These are phyloP conservation scores for Leucaena leucocephala DNA, from an alignment of 306 rosid species.

Conservation along the genomic window DNA sequence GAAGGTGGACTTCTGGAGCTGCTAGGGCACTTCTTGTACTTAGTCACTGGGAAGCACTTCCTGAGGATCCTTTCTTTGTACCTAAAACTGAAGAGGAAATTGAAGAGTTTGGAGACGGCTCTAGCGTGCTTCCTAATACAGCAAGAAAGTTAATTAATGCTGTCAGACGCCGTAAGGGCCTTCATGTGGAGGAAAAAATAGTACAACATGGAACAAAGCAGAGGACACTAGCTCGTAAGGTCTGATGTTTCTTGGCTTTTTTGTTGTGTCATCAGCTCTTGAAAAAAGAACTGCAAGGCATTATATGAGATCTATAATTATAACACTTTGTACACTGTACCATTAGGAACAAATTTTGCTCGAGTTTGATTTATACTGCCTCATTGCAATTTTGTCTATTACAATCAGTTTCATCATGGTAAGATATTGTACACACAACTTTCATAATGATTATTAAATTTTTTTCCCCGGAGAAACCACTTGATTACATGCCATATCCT, in stretches of 20 bases:
- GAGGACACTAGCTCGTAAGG: conserved; percentile 92
- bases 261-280: conserved; percentile 20
- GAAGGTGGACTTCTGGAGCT: conserved; percentile 84
- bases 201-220: conserved; percentile 93
- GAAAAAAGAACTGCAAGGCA: conserved; percentile 22
- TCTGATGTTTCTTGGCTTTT: conserved; percentile 39
- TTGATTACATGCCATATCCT: background rate
- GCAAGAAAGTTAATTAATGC: conserved; percentile 84
- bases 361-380: conserved; percentile 12
- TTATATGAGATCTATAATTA: conserved; percentile 17
- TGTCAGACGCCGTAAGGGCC: conserved; percentile 85
- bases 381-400: conserved; percentile 31
- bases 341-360: conserved; percentile 29
- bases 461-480: background rate
- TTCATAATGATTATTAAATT: background rate
- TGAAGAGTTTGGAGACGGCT: conserved; percentile 95
- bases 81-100: conserved; percentile 90
- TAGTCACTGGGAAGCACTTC: conserved; percentile 92
- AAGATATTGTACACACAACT: background rate
- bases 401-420: background rate
- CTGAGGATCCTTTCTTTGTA: conserved; percentile 89
- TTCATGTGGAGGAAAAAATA: conserved; percentile 86
- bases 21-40: conserved; percentile 89
- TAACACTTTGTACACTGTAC: conserved; percentile 34
- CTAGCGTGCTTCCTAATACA: conserved; percentile 85